Evolutionary conservation across 2,329 filamentous ascomycete genomes (phyloP), one percentile per base, ranked within the genome.

Genomic region (Microdochium trichocladiopsis): DNA sequence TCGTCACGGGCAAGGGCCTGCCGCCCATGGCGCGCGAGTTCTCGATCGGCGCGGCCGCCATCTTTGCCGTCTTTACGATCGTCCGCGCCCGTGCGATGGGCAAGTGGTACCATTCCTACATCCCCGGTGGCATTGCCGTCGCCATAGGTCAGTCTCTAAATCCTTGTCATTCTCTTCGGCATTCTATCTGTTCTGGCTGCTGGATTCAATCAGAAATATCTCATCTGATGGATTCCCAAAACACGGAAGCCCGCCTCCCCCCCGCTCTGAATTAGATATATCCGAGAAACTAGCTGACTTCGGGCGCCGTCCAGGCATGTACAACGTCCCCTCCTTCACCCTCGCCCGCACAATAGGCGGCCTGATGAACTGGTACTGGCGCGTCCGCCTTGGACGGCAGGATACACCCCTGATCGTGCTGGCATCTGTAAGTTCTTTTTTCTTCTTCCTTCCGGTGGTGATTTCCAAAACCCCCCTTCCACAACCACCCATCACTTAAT

Each of bases 271-370:
- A 36, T 49, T 49, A 18, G 43, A 4, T 47, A 23, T 47, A 25
- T 43, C 25, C 48, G 54, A n/a, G 28, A n/a, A n/a, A n/a, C 25
- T 10, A 31, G 31, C 47, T 41, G 14, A 16, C 51, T 51, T 55
- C 45, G 18, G 16, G 50, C 21, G 25, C 41, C 25, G 11, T 47
- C 18, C 60, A 86, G 87, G 94, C 49, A 99, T 99, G 84, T 99
- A 97, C 71, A 99, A 97, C 62, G 90, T 93, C 1, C 94, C 94
- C 0, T 95, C 90, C 0, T 99, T 99, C 65, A 99, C 94, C 0
- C 74, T 99, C 36, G 92, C 94, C 1, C 77, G 94, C 56, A 88
- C 90, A 0, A 82, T 90, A 10, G 94, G 94, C 2, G 94, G 94
- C 0, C 48, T 83, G 8, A 60, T 80, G 25, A 85, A 83, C 57